Base-by-base conservation (phyloP, 1,284 basidiomycete species). In the Ceratobasidium sp. region DNA sequence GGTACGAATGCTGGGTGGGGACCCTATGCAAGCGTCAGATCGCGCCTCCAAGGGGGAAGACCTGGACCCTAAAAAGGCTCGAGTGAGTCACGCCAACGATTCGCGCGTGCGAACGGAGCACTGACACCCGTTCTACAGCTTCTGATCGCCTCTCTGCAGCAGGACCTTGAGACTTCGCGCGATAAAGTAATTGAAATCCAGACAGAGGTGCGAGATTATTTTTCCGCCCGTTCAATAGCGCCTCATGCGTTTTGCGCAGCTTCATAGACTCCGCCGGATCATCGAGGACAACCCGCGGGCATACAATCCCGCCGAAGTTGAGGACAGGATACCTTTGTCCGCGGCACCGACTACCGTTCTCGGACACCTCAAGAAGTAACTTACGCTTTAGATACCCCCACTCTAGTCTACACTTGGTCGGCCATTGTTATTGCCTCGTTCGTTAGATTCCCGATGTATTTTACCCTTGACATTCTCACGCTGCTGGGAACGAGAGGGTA, bases 1-100 rank as follows among this genome's bases (percentile, higher is more conserved):
- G 30, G 54, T 69, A 23, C 30, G 49, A 9, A 69, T 69, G 38
- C 23, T 69, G 38, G 54, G 66, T 12, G 66, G 66, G 28, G 66
- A 59, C 53, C 66, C 66, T 21, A 58, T 58, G 66, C 53, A 69
- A 42, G 38, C 66, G 8, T 44, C 21, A 40, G 42, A 58, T 21
- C 28, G 28, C 23, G 66, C 66, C 33, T 42, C 66, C 21, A 48
- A 69, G 49, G 66, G 54, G 53, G 54, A 36, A 36, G 42, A 49
- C 9, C 25, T 69, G 6, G 66, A 69, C 38, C 21, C 40, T 44
- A 46, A 69, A 59, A 44, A 9, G 28, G 53, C 66, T 25, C 66
- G 54, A n/a, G 66, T 69, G 30, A 59, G 66, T 59, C 23, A 30
- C 18, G n/a, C 14, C 36, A 23, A 60, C 14, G n/a, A 42, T 40